Evolutionary conservation across 768 basidiomycete genomes (phyloP).

Genomic region (Rhizopogon vulgaris): DNA sequence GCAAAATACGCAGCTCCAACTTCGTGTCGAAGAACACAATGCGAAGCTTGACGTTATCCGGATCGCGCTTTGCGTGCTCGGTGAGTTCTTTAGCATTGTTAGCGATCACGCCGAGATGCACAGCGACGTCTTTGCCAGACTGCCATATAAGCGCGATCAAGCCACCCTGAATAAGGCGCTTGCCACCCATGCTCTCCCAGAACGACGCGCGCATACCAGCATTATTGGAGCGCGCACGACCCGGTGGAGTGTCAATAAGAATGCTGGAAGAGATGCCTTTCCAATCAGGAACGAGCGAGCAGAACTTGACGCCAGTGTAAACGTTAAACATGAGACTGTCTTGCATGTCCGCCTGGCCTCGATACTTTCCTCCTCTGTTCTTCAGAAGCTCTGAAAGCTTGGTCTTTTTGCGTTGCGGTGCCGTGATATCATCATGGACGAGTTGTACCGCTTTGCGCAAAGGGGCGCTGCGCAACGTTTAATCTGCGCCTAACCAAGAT

Average conservation of each 20-base stretch:
- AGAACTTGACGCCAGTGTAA: constrained; percentile 49
- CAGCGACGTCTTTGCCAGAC: constrained; percentile 23
- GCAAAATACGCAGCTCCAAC: constrained; percentile 42
- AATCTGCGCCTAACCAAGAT: not conserved
- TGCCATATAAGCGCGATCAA: constrained; percentile 59
- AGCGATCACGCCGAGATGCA: constrained; percentile 50
- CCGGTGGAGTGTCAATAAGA: constrained; percentile 47
- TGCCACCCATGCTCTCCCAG: constrained; percentile 58
- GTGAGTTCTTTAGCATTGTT: constrained; percentile 39
- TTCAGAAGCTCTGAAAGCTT: constrained; percentile 40
- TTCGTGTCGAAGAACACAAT: constrained; percentile 60
- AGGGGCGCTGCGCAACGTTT: constrained; percentile 36
- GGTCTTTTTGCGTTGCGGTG: constrained; percentile 20
- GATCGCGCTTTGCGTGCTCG: constrained; percentile 31
- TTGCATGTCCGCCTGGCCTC: constrained; percentile 31
- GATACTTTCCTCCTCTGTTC: constrained; percentile 56
- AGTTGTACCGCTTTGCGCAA: constrained; percentile 45
- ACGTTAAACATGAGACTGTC: constrained; percentile 57
- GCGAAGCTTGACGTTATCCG: constrained; percentile 35
- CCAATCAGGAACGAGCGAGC: constrained; percentile 40
- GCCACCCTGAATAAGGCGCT: constrained; percentile 54
- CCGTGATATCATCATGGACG: constrained; percentile 39
- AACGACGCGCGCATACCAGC: constrained; percentile 38
- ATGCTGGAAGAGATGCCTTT: constrained; percentile 46
- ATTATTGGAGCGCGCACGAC: constrained; percentile 39